phyloP scores from a whole-genome alignment of 78 protist species.

The Dictyostelium purpureum region DNA sequence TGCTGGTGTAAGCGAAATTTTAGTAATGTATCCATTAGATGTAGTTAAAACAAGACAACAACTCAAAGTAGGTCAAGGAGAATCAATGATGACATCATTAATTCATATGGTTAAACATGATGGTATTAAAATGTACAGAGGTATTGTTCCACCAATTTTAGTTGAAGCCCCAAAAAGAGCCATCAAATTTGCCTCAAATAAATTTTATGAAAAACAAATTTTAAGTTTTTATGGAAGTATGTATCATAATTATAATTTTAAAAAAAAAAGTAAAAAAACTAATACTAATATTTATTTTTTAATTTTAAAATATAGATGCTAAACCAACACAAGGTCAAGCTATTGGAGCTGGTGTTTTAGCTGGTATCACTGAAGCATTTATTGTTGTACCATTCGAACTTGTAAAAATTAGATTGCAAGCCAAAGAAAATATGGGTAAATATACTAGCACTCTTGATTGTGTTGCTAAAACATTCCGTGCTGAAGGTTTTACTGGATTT shows the following conservation, averaged over 20 bases:
- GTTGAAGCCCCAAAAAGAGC: slow-evolving; percentile 90
- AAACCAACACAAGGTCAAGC: slow-evolving; percentile 56
- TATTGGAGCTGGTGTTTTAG: slow-evolving; percentile 75
- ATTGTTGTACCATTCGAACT: slow-evolving; percentile 89
- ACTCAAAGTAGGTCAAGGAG: slow-evolving; percentile 74
- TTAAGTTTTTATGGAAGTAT: slow-evolving; percentile 29
- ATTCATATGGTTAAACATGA: slow-evolving; percentile 73
- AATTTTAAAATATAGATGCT: too few species aligned
- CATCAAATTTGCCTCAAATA: slow-evolving; percentile 86
- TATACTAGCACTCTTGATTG: slow-evolving; percentile 75
- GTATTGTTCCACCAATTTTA: slow-evolving; percentile 84
- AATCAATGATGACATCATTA: slow-evolving; percentile 50
- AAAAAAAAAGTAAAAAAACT: neutral
- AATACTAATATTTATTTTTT: neutral
- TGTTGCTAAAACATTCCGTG: slow-evolving; percentile 26
- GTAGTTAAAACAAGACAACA: slow-evolving; percentile 87
- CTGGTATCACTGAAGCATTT: slow-evolving; percentile 90
- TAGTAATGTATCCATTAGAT: slow-evolving; percentile 89
- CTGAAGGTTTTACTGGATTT: slow-evolving; percentile 75
- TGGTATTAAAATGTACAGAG: slow-evolving; percentile 85
- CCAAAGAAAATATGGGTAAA: slow-evolving; percentile 78
- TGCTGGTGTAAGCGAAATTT: slow-evolving; percentile 82
- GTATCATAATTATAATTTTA: neutral
- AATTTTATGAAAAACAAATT: slow-evolving; percentile 49
- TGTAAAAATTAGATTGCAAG: slow-evolving; percentile 91